Conservation (phyloP, 768 basidiomycete genomes). For the Dioszegia hungarica region DNA sequence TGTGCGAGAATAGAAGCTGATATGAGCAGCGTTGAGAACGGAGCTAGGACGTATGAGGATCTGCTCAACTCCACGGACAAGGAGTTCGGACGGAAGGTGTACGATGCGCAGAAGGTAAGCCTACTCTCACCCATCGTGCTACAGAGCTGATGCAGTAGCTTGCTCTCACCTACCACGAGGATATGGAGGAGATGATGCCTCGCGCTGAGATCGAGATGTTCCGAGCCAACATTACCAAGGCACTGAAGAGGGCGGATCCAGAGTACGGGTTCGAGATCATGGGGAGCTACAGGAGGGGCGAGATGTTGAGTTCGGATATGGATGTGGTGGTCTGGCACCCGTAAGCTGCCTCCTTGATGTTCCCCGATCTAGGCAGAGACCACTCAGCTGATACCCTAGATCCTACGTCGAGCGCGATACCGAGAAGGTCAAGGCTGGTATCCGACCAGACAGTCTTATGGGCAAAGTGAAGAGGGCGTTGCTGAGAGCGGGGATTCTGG, state of each 20-base stretch:
- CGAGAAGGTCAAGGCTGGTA: slow-evolving; percentile 1
- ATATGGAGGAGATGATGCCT: slow-evolving; percentile 44
- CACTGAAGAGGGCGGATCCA: slow-evolving; percentile 35
- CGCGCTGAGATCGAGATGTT: slow-evolving; percentile 34
- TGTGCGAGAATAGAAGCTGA: no score
- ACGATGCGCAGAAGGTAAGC: slow-evolving; percentile 34
- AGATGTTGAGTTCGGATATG: slow-evolving; percentile 36
- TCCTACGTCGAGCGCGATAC: not conserved
- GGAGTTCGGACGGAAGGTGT: slow-evolving; percentile 24
- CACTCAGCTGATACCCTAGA: no score
- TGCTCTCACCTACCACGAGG: slow-evolving; percentile 29
- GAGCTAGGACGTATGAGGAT: slow-evolving; percentile 37
- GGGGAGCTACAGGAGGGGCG: slow-evolving; percentile 42
- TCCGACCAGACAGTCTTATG: slow-evolving; percentile 22
- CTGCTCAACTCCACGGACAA: slow-evolving; percentile 17
- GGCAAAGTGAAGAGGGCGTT: slow-evolving; percentile 24
- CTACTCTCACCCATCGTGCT: not conserved
- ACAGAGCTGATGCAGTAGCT: slow-evolving; percentile 19
- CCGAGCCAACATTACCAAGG: slow-evolving; percentile 17
- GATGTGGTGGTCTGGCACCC: slow-evolving; percentile 43
- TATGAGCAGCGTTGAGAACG: slow-evolving; percentile 21
- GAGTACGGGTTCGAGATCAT: slow-evolving; percentile 39
- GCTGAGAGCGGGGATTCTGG: slow-evolving; percentile 21
- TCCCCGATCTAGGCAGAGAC: no score
- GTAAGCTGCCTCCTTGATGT: slow-evolving; percentile 9